Conservation (phyloP, 2,329 filamentous ascomycete genomes). For the Dothideomycetidae sp. region DNA sequence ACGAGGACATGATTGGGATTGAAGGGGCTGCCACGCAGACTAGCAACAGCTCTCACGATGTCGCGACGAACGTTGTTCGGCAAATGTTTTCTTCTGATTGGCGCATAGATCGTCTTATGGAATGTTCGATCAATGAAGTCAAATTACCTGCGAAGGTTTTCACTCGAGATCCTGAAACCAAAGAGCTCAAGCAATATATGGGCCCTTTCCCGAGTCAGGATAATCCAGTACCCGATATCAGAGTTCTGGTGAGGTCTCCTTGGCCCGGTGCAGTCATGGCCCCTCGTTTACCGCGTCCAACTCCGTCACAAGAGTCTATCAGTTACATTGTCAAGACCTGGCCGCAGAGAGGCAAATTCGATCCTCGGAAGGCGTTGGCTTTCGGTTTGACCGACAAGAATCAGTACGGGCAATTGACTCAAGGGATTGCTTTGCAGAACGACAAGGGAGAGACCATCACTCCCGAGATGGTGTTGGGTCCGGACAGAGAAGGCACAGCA, state of each 20-base stretch:
- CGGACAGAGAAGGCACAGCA: constrained; percentile 52
- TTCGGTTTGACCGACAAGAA: constrained; percentile 48
- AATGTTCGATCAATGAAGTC: constrained; percentile 52
- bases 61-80: constrained; percentile 47
- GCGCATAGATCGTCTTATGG: constrained; percentile 54
- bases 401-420: constrained; percentile 46
- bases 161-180: constrained; percentile 44
- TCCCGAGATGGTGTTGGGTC: constrained; percentile 72
- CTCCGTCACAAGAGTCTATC: constrained; percentile 52
- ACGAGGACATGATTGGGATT: constrained; percentile 22
- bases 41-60: constrained; percentile 28
- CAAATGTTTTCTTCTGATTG: constrained; percentile 70
- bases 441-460: constrained; percentile 56
- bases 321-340: constrained; percentile 78
- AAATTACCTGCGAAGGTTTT: constrained; percentile 57
- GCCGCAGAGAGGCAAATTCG: constrained; percentile 67
- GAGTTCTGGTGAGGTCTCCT: constrained; percentile 57
- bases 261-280: constrained; percentile 58
- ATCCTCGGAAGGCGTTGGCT: constrained; percentile 46
- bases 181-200: constrained; percentile 52
- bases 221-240: constrained; percentile 43
- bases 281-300: constrained; percentile 51
- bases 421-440: constrained; percentile 48
- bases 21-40: constrained; percentile 17
- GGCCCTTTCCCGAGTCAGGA: constrained; percentile 48